phyloP scores from a whole-genome alignment of 2,329 filamentous ascomycete species.

The Zopfia rhizophila region DNA sequence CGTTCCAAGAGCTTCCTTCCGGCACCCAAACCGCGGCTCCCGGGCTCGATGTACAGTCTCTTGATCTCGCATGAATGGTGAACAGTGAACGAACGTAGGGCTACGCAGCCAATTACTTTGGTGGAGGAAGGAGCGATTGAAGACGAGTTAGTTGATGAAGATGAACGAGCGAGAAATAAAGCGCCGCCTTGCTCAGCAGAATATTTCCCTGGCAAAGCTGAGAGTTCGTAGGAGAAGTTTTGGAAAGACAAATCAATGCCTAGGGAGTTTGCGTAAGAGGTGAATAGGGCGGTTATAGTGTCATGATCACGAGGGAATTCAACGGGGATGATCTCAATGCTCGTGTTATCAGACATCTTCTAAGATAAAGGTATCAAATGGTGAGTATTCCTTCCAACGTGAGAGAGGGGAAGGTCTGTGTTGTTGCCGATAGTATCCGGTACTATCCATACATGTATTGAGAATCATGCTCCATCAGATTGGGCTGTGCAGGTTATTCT shows the following conservation, averaged over 20 bases:
- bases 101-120: slow-evolving; percentile 61
- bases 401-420: too few species aligned
- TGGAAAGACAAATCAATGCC: slow-evolving; percentile 68
- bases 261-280: slow-evolving; percentile 55
- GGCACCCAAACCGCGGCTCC: slow-evolving; percentile 61
- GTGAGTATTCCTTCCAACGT: too few species aligned
- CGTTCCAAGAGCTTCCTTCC: slow-evolving; percentile 60
- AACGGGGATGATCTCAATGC: slow-evolving; percentile 50
- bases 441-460: too few species aligned
- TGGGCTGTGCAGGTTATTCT: too few species aligned
- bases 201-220: slow-evolving; percentile 66
- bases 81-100: slow-evolving; percentile 54
- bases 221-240: slow-evolving; percentile 64
- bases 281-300: slow-evolving; percentile 50
- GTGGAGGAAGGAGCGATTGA: slow-evolving; percentile 7
- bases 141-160: too few species aligned
- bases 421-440: too few species aligned
- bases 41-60: slow-evolving; percentile 63
- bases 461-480: too few species aligned
- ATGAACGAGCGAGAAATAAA: slow-evolving; percentile 59
- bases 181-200: slow-evolving; percentile 56
- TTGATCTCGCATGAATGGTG: slow-evolving; percentile 65
- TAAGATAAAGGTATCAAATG: too few species aligned
- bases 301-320: slow-evolving; percentile 54
- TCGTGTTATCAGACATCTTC: too few species aligned